Percentiles rank a stretch among this genome's conserved stretches.
phyloP scores from a whole-genome alignment of 495 filamentous ascomycete species.

The Diplogelasinospora grovesii region DNA sequence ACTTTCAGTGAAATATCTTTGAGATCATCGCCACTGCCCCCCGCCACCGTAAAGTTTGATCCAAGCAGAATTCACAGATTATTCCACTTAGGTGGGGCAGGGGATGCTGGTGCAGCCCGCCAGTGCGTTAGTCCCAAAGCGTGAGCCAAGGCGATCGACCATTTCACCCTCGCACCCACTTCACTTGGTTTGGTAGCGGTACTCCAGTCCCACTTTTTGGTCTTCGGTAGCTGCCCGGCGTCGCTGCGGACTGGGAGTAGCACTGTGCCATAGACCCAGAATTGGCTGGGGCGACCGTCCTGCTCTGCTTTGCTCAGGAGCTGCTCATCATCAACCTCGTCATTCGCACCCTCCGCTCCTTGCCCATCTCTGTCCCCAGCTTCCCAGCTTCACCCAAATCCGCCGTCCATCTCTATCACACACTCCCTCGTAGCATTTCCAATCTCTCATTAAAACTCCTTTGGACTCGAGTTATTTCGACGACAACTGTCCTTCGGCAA shows the following conservation, averaged over 20 bases:
- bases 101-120: not conserved
- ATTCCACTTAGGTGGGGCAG: no score
- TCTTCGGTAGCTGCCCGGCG: constrained; percentile 13
- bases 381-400: constrained; percentile 14
- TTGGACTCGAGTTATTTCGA: constrained; percentile 22
- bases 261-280: no score
- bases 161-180: not conserved
- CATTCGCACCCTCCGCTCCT: constrained; percentile 25
- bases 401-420: constrained; percentile 18
- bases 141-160: not conserved
- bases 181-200: constrained; percentile 1
- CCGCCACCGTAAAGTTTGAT: no score
- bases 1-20: no score
- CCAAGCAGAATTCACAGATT: no score
- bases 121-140: constrained; percentile 1
- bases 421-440: constrained; percentile 27
- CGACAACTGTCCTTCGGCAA: constrained; percentile 22
- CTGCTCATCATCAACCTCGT: constrained; percentile 15
- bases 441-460: constrained; percentile 30
- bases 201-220: constrained; percentile 8
- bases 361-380: constrained; percentile 10
- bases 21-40: no score
- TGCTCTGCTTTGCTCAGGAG: constrained; percentile 6
- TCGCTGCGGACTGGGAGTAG: constrained; percentile 8
- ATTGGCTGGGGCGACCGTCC: constrained; percentile 18